phyloP scores from a whole-genome alignment of 805 yeast species.

The Ogataea allantospora region DNA sequence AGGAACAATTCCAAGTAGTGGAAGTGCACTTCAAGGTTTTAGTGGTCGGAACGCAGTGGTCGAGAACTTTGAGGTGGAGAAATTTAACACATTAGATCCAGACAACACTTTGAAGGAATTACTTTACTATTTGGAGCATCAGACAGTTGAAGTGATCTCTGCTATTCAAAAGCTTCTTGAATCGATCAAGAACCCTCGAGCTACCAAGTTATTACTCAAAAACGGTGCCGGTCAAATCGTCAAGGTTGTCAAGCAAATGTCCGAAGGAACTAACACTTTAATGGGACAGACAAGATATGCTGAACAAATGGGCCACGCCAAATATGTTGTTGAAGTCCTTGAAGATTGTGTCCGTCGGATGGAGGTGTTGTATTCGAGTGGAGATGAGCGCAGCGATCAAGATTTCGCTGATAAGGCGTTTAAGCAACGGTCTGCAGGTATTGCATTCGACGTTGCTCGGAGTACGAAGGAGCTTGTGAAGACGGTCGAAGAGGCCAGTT shows the following conservation, averaged over 20 bases:
- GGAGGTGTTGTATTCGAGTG: conserved; percentile 57
- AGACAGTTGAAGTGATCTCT: conserved; percentile 86
- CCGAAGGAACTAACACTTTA: conserved; percentile 80
- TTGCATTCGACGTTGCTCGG: conserved; percentile 94
- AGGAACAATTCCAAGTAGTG: conserved; percentile 23
- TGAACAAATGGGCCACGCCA: conserved; percentile 84
- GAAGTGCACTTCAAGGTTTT: conserved; percentile 20
- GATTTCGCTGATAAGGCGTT: conserved; percentile 84
- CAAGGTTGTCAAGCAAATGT: conserved; percentile 79
- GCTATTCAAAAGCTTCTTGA: conserved; percentile 81
- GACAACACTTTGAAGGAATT: conserved; percentile 86
- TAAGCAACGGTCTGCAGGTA: conserved; percentile 92
- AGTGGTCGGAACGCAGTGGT: conserved; percentile 18
- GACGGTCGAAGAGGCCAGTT: conserved; percentile 91
- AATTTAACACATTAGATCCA: conserved; percentile 80
- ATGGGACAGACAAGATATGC: conserved; percentile 87
- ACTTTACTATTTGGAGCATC: conserved; percentile 84
- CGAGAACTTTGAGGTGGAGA: conserved; percentile 58
- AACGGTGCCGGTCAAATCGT: conserved; percentile 74
- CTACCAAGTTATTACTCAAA: conserved; percentile 72
- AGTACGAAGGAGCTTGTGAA: conserved; percentile 94
- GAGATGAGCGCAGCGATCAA: conserved; percentile 41
- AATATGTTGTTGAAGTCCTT: conserved; percentile 84
- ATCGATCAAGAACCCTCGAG: conserved; percentile 73
- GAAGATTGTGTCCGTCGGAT: conserved; percentile 84